These are phyloP conservation scores for Tetracladium marchalianum DNA, from an alignment of 495 filamentous ascomycete species.

Conservation along the genomic window DNA sequence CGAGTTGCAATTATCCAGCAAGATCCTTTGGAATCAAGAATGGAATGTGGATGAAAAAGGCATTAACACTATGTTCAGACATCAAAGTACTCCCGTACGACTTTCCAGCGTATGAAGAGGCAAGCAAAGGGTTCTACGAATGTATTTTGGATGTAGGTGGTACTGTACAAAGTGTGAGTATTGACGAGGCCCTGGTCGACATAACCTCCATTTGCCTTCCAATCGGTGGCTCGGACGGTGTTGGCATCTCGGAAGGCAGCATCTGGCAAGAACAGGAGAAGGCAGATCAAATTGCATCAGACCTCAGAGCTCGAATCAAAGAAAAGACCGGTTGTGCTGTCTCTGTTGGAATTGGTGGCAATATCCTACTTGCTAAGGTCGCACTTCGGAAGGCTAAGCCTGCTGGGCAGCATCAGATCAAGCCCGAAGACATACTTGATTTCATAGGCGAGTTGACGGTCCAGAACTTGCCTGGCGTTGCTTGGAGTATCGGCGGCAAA, in stretches of 20 bases:
- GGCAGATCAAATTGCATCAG: constrained; percentile 61
- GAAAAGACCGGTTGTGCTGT: constrained; percentile 72
- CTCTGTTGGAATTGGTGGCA: constrained; percentile 89
- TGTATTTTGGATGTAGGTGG: constrained; percentile 72
- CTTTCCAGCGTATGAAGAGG: constrained; percentile 88
- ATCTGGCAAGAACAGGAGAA: constrained; percentile 74
- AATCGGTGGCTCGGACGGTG: constrained; percentile 57
- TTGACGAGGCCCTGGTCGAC: constrained; percentile 88
- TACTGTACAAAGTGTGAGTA: constrained; percentile 87
- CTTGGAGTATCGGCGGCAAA: constrained; percentile 72
- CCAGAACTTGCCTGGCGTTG: constrained; percentile 77
- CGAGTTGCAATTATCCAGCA: constrained; percentile 92
- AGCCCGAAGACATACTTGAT: constrained; percentile 64
- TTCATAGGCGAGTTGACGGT: constrained; percentile 69
- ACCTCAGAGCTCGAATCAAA: constrained; percentile 59
- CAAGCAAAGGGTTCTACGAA: constrained; percentile 78
- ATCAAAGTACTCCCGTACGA: constrained; percentile 86
- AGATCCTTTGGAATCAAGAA: constrained; percentile 82
- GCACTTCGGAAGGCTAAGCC: constrained; percentile 89
- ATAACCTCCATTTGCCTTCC: constrained; percentile 56
- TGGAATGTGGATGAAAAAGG: constrained; percentile 97
- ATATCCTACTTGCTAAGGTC: constrained; percentile 83
- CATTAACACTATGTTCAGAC: constrained; percentile 71
- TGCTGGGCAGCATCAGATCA: constrained; percentile 82
- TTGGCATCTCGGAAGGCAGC: constrained; percentile 57